A percentile compares a stretch with the other conserved stretches of the same genome.
These are phyloP conservation scores for Globisporangium iwayamae DNA, from an alignment of 352 stramenopile genomes.

Conservation along the genomic window DNA sequence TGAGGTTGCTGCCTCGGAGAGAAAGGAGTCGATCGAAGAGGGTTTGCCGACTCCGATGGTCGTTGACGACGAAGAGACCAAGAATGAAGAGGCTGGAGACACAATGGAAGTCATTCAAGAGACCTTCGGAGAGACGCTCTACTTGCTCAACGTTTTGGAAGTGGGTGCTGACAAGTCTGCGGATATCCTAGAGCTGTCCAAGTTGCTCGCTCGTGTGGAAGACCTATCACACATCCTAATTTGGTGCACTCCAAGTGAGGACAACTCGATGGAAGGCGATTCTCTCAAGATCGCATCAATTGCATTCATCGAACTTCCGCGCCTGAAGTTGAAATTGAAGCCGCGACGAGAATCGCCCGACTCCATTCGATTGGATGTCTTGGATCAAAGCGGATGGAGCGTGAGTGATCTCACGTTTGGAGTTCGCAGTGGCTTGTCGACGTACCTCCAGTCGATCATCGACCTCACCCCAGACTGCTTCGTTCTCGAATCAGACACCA, in stretches of 20 bases:
- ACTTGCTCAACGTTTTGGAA: constrained; percentile 93
- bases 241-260: constrained; percentile 68
- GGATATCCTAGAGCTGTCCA: constrained; percentile 64
- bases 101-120: constrained; percentile 60
- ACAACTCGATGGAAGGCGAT: neutral
- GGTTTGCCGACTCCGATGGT: constrained; percentile 29
- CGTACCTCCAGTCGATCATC: constrained; percentile 49
- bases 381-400: constrained; percentile 85
- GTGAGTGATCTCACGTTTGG: constrained; percentile 63
- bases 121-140: constrained; percentile 66
- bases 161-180: constrained; percentile 39
- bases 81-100: constrained; percentile 44
- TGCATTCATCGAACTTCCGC: constrained; percentile 95
- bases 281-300: constrained; percentile 47
- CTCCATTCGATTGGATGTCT: constrained; percentile 56
- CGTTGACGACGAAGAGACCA: constrained; percentile 41
- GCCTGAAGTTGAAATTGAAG: constrained; percentile 95
- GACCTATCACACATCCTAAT: constrained; percentile 97
- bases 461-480: constrained; percentile 58
- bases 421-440: constrained; percentile 27
- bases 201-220: constrained; percentile 93
- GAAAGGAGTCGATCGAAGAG: constrained; percentile 1
- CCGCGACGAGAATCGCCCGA: constrained; percentile 49
- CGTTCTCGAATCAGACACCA: constrained; percentile 73
- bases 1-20: constrained; percentile 24